Evolutionary conservation across 2,329 filamentous ascomycete species (phyloP), one percentile per base, ranked within the genome.

Genomic region (Talaromyces pinophilus): DNA sequence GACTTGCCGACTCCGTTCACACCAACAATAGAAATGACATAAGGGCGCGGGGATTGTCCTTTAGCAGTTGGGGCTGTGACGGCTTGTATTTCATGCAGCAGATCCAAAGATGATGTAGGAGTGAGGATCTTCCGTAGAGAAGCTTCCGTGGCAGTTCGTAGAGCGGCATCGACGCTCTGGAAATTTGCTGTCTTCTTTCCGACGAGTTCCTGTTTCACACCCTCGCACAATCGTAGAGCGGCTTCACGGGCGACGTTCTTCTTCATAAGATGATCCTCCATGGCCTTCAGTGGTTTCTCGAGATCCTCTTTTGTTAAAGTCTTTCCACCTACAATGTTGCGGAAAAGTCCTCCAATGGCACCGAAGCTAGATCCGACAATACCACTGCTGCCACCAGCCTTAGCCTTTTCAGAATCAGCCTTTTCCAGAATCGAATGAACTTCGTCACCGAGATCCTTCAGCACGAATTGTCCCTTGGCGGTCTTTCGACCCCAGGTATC

Each of bases 1-100:
- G 93, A 97, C 82, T 99, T 99, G 75, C 95, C 95, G 44, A 99
- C 95, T 63, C 95, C 95, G 78, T 99, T 99, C 76, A 99, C 95
- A 69, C 95, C 95, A 52, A 99, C 95, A 68, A 99, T 97, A 66
- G 93, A 97, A 76, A 99, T 96, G 73, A 98, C 94, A 76, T 98
- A 99, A 52, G 95, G 95, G 3, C 95, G 90, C 22, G 86, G 80
- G 67, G 86, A 82, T 68, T 88, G 83, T 35, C 88, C 88, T 2
- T 88, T 86, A 25, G 82, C 83, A 0, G 89, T 82, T 0, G 92
- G 89, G 11, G 87, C 83, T 6, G 88, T 90, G 68, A 96, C 87
- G 54, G 89, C 86, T 75, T 94, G 89, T 72, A 99, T 98, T 77
- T 97, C 93, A 72, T 93, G 92, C 57, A 99, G 88, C 59, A 99